Base-by-base conservation (phyloP, 345 rosid genomes). In the Mangifera indica region DNA sequence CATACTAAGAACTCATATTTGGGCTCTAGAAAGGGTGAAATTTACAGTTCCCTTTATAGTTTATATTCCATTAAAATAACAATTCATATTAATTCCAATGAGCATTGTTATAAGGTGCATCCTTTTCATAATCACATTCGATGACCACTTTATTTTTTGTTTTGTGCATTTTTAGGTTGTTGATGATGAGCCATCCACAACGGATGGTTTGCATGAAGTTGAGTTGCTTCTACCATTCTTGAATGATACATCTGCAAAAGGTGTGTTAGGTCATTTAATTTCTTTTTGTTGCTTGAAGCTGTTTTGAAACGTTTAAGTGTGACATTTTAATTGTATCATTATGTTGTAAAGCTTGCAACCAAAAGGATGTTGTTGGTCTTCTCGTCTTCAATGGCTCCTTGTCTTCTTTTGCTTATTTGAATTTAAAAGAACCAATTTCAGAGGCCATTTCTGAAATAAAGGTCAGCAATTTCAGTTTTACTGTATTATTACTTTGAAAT, bases 371-470 rank as follows among this genome's bases (percentile, higher is more conserved):
- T 72, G 61, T 74, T 70, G 98, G 98, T 55, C 62, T 90, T 78
- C 78, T 90, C 55, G 75, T 78, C 64, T 83, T 89, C 32, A 70
- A 84, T 76, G 94, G 98, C 65, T 89, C 92, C 0, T 72, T 94
- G 54, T 81, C 83, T 79, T 90, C 96, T 21, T 88, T 75, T 78
- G 89, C 98, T 32, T 88, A 86, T 81, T 75, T 85, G 80, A 85
- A 83, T 78, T 76, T 81, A 15, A 92, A 90, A 80, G 98, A 92
- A 80, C 85, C 91, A 52, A 78, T 86, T 74, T 87, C 93, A 56
- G 93, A 90, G 80, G 97, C 97, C 67, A 72, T 90, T 79, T 71
- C 87, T 75, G 97, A 89, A 80, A 87, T 94, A 57, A 92, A 90
- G 98, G 96, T 42, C 20, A 64, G 1, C 20, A 37, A 12, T 26